A percentile compares a stretch with the other conserved stretches of the same genome.
These are phyloP conservation scores for Geosiphon pyriformis DNA, from an alignment of 192 early-diverging fungal species.

Conservation along the genomic window DNA sequence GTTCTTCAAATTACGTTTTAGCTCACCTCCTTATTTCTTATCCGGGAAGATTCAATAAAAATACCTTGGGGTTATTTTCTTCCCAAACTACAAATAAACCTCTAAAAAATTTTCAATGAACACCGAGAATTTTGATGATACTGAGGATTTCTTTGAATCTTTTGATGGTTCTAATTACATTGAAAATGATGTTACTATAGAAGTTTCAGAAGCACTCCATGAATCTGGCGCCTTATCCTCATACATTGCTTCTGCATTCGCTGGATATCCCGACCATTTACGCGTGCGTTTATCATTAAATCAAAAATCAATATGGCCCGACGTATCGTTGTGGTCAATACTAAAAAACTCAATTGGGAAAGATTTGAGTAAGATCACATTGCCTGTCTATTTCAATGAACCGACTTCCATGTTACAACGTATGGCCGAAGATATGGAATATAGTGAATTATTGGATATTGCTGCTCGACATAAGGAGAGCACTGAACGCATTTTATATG, in stretches of 20 bases:
- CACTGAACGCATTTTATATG: conserved; percentile 64
- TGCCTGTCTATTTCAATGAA: conserved; percentile 89
- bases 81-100: no score
- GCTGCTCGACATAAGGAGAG: conserved; percentile 56
- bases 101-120: no score
- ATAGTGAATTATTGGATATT: conserved; percentile 72
- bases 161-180: conserved; percentile 37
- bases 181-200: conserved; percentile 22
- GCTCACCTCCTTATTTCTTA: no score
- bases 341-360: conserved; percentile 84
- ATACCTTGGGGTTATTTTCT: no score
- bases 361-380: conserved; percentile 74
- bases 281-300: conserved; percentile 48
- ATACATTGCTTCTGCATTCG: conserved; percentile 34
- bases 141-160: conserved; percentile 69
- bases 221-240: no score
- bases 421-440: conserved; percentile 84
- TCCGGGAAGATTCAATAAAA: no score
- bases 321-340: conserved; percentile 75
- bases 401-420: conserved; percentile 81
- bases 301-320: conserved; percentile 46
- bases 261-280: conserved; percentile 35
- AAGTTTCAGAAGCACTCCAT: background rate
- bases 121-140: no score
- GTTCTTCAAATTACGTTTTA: no score